Evolutionary conservation across 176 grass and related monocot species (phyloP), one percentile per base, ranked within the genome.

Genomic region (Bolboschoenus planiculmis): DNA sequence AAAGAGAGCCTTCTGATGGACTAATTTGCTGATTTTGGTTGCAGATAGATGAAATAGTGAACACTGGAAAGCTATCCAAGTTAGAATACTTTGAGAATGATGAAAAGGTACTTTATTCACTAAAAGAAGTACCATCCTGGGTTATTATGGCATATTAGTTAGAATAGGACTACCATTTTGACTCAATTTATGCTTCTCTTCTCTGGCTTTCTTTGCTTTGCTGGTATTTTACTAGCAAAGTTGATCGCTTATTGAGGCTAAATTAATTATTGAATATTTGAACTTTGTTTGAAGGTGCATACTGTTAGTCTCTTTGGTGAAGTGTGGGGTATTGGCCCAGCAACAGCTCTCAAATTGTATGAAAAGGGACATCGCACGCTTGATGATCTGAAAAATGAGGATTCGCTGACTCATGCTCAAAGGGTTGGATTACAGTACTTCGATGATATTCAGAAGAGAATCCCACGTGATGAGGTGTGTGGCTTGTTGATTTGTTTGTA

Each of bases 1-100:
- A 80, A 58, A 40, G 18, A 40, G 16, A 30, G 7, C 14, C 11
- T 23, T 59, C 21, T 80, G 29, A 80, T 59, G 53, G 30, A 35
- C 16, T 58, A 40, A 39, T 80, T 57, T 61, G 6, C 3, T 81
- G 31, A 61, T 30, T 47, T 81, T 64, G 9, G n/a, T 30, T 90
- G 86, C 92, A 97, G 95, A 97, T 97, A 85, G 85, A 94, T 87
- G 95, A 97, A 91, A 97, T 94, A 87, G 54, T 94, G 33, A 91
- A 90, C 63, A 91, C 95, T 21, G 92, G 92, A 83, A 97, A 94
- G 79, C 89, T 97, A 78, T 93, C 95, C 80, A 97, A 94, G 82
- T 85, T 97, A 65, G 92, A 97, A 61, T 87, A 93, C 84, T 97
- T 97, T 78, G 95, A 97, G 87, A 97, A 87, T 90, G 92, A 97